Evolutionary conservation across 352 stramenopile genomes (phyloP), one percentile per base, ranked within the genome.

Genomic region (Globisporangium perplexum): DNA sequence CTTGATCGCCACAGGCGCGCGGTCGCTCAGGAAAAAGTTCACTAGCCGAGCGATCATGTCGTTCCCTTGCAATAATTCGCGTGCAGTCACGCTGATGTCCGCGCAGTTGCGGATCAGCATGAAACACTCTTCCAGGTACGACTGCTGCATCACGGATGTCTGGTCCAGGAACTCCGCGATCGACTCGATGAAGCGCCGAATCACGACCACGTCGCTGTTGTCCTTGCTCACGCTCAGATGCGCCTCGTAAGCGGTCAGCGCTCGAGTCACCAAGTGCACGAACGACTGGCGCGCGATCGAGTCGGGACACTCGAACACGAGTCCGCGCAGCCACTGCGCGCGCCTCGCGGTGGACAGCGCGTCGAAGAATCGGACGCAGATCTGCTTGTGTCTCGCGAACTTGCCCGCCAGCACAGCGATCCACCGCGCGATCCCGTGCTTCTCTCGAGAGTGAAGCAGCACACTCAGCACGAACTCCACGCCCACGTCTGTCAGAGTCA

Each of bases 381-480:
- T 85, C 12, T 59, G 42, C 50, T 90, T 91, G 53, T 83, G 75
- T 26, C 71, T 71, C 5, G 61, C 70, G 57, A 95, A 95, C 62
- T 92, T 91, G 24, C 66, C 63, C 12, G 75, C 69, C 6, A 94
- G 65, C 20, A 93, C 71, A 11, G 70, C 83, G 53, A 95, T 88
- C 83, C 86, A 94, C 38, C 83, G 71, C 14, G 74, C 77, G 51
- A 96, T 83, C 10, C 83, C 86, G 53, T 95, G 78, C 43, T 96
- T 93, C 61, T 96, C 89, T 47, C 85, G 68, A 15, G 74, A 93
- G 46, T 96, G 89, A 24, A 97, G 55, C 55, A 96, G 53, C 7
- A 97, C 83, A 64, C 87, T 88, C 10, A 97, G 57, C 28, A 97
- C 74, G 59, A 96, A 95, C 50, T 89, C 77, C 8, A 90, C 57